Base-by-base conservation (phyloP, 2,329 filamentous ascomycete species). In the Davidsoniella virescens region DNA sequence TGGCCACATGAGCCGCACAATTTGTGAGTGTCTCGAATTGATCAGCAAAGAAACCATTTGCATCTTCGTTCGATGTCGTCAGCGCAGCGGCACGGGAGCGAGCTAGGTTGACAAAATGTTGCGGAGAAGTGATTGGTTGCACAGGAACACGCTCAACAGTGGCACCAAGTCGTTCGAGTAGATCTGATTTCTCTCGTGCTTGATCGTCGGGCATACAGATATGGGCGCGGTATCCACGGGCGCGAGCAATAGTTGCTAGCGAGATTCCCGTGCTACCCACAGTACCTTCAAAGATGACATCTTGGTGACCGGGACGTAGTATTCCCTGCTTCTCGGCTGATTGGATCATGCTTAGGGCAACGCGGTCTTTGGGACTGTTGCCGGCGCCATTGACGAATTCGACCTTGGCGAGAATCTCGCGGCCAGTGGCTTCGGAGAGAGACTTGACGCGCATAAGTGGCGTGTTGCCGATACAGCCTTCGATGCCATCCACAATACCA, bases 151-250 rank as follows among this genome's bases (percentile, higher is more conserved):
- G 78, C 69, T 95, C 88, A 25, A 98, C 90, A n/a, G 78, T 77
- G 40, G 92, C 92, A 58, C 92, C 92, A 9, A 98, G 78, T 62
- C 92, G 90, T 56, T 82, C 75, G 42, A 98, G 78, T 39, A 98
- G 75, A 59, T 90, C 82, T 4, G 84, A 86, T 65, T 98, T 98
- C 64, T 98, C 92, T 51, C 72, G 69, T 51, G 82, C 79, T 69
- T 93, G 84, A 67, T 98, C 92, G 61, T 86, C 80, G 44, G 92
- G 90, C 87, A 98, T 96, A 70, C 87, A 95, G 57, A 98, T 96
- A 65, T 96, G 85, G 29, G 87, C 87, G 56, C 82, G 76, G 68
- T 96, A 96, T 33, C 92, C 92, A 63, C 80, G 76, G 18, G 92
- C 88, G 57, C 88, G 76, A 46, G 87, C 88, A 47, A 98, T 77